Percentiles rank a stretch among this genome's conserved stretches.
Evolutionary conservation across 208 protist species (phyloP).

Genomic region (Naegleria fowleri): DNA sequence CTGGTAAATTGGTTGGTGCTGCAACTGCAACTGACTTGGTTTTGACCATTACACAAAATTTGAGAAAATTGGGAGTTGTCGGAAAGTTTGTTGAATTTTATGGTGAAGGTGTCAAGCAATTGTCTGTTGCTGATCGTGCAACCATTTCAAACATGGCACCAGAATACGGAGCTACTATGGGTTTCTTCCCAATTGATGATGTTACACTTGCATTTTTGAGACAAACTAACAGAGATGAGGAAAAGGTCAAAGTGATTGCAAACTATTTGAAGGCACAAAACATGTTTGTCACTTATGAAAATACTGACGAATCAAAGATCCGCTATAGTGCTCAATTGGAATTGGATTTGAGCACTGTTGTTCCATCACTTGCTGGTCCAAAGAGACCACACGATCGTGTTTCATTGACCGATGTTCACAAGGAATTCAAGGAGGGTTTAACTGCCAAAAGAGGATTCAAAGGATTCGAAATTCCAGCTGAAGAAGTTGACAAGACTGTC

Average conservation of each 20-base stretch:
- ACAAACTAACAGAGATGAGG: conserved; percentile 66
- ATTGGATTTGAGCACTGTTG: conserved; percentile 71
- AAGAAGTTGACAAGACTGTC: conserved; percentile 61
- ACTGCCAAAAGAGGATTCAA: conserved; percentile 82
- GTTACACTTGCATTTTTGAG: conserved; percentile 82
- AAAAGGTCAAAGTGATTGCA: conserved; percentile 77
- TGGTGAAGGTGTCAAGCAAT: conserved; percentile 72
- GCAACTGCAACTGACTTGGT: conserved; percentile 93
- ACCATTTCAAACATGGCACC: conserved; percentile 94
- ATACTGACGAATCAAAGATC: neutral
- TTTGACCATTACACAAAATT: conserved; percentile 80
- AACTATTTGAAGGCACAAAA: conserved; percentile 67
- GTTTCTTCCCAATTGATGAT: conserved; percentile 90
- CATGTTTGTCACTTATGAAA: neutral
- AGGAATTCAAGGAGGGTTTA: conserved; percentile 83
- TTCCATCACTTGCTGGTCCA: conserved; percentile 78
- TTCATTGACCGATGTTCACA: conserved; percentile 69
- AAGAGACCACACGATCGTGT: conserved; percentile 92
- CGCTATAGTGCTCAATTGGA: neutral
- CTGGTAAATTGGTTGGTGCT: conserved; percentile 71
- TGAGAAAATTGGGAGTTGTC: conserved; percentile 86
- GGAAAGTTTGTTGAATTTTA: conserved; percentile 96
- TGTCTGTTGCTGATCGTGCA: conserved; percentile 83
- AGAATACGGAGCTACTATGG: conserved; percentile 89
- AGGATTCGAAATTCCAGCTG: conserved; percentile 79